Base-by-base conservation (phyloP, 1,139 yeast genomes). In the Scheffersomyces segobiensis region DNA sequence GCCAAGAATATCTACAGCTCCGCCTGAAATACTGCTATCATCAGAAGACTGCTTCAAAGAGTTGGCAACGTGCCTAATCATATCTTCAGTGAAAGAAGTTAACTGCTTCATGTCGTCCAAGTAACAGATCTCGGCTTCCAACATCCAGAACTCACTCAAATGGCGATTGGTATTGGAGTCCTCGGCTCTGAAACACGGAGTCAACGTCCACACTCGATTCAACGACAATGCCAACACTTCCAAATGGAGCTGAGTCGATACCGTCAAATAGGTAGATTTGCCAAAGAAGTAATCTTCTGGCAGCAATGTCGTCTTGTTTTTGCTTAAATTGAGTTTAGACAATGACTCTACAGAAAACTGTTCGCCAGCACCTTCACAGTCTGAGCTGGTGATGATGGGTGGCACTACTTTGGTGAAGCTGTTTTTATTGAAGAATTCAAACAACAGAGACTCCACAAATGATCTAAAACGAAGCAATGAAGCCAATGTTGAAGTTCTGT, bases 281-380 rank as follows among this genome's bases (percentile, higher is more conserved):
- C 91, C 93, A 67, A 91, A 91, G 69, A 92, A 93, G 46, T 65
- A 65, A 10, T 62, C 62, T 18, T 72, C 72, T 17, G 66, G 57
- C 14, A 32, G 42, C 6, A 17, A 21, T 5, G 21, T 20, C 26
- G 17, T 20, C 50, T 48, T 48, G 17, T 12, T 7, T 32, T 51
- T 5, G 18, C 17, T 20, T 51, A 12, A 24, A 17, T 48, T 48
- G 21, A 24, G 17, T 7, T 56, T 63, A 52, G 69, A 66, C 53
- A 62, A 62, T 7, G 75, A 64, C 63, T 80, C 83, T 12, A 91
- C 75, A 51, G 72, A 73, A 63, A 95, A 95, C 61, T 90, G 85
- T 69, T 95, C 98, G 2, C 99, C 98, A 0, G 97, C 98, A 19
- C 99, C 99, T 76, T 96, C 99, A 71, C 99, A 95, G 70, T 96